Evolutionary conservation across 805 yeast genomes (phyloP), one percentile per base, ranked within the genome.

Genomic region (Danielia oregonensis): DNA sequence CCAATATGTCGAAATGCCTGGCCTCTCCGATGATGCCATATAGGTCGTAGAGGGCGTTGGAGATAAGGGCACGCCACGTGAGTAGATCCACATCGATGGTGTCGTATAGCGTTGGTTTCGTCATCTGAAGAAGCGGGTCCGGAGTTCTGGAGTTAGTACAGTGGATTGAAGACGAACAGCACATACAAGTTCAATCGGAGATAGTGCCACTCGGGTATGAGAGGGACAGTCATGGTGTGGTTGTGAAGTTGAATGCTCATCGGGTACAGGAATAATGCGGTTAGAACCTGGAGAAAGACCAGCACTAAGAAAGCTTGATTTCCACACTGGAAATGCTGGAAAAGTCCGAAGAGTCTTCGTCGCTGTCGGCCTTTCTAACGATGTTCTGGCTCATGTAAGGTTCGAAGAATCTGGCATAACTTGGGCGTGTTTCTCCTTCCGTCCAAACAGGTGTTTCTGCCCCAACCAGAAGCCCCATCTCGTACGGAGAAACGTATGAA

Each of bases 21-120:
- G 67, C 48, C 36, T 59, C 61, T 4, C 70, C 70, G 12, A 57
- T 42, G 9, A 63, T 33, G 1, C 70, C 70, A 34, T 63, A 52
- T 18, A 59, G 39, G 25, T 52, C 55, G 5, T 42, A 40, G n/a
- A 63, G 36, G 18, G 57, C 47, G 4, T 45, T 41, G 4, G 38
- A 21, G 4, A 63, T 38, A 2, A 61, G 39, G 6, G 59, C 30
- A 26, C 54, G 54, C 67, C 68, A 62, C n/a, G 63, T 52, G 11
- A 61, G 43, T 13, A 43, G 24, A 31, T 61, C 69, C 3, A 63
- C 37, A 3, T 43, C 42, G 6, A 55, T 28, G 6, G 32, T 32
- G 7, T 41, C 32, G 30, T 45, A 46, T n/a, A 45, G 42, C 7
- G 34, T 33, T 12, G 35, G 21, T 17, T 40, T 31, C 4, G 32